Evolutionary conservation across 306 rosid genomes (phyloP).

Genomic region (Acacia crassicarpa): DNA sequence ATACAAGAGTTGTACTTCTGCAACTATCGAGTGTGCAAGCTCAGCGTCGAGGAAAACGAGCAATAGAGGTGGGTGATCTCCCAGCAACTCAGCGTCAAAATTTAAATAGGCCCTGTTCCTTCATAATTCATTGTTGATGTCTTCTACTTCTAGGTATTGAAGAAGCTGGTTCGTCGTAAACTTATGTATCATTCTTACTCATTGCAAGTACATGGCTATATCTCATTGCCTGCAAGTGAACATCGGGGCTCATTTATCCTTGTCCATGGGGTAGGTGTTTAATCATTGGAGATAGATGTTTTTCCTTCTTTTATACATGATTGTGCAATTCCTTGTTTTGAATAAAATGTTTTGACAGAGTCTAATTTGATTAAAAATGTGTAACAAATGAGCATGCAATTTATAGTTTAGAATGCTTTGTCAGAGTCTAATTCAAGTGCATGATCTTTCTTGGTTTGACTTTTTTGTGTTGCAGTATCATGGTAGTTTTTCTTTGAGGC

Average conservation of each 20-base stretch:
- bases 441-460: conserved; percentile 1
- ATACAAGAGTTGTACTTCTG: conserved; percentile 82
- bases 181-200: conserved; percentile 95
- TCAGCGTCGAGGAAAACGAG: conserved; percentile 90
- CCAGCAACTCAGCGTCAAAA: background rate
- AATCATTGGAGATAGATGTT: conserved; percentile 23
- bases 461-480: conserved; percentile 65
- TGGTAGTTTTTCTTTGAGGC: conserved; percentile 95
- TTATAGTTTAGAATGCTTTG: conserved; percentile 4
- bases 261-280: conserved; percentile 83
- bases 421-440: background rate
- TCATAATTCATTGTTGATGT: conserved; percentile 22
- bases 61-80: conserved; percentile 69
- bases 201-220: conserved; percentile 93
- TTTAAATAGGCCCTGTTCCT: background rate
- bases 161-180: conserved; percentile 76
- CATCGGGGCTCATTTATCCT: conserved; percentile 70
- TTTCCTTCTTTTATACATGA: conserved; percentile 19
- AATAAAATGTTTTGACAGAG: conserved; percentile 9
- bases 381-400: background rate
- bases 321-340: conserved; percentile 8
- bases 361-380: background rate
- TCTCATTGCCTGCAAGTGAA: conserved; percentile 60
- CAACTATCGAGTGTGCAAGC: conserved; percentile 81
- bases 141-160: conserved; percentile 65